These are phyloP conservation scores for Papiliotrema nemorosa DNA, from an alignment of 1,284 basidiomycete species.

Conservation along the genomic window DNA sequence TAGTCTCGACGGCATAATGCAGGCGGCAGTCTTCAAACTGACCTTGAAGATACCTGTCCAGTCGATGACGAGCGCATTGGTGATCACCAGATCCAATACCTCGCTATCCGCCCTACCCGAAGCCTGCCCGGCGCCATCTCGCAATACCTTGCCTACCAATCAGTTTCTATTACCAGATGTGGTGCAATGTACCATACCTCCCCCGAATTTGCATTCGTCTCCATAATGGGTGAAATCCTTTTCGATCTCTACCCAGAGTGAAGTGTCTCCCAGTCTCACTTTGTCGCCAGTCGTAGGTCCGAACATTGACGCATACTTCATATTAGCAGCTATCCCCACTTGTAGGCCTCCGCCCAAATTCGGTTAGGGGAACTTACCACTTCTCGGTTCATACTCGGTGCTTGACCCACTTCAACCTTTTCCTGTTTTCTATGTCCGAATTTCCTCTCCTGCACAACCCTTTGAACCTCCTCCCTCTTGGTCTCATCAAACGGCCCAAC, in stretches of 20 bases:
- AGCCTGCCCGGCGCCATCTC: slow-evolving; percentile 96
- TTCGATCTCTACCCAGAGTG: slow-evolving; percentile 91
- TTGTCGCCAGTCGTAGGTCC: slow-evolving; percentile 91
- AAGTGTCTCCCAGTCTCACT: slow-evolving; percentile 82
- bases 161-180: background rate
- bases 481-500: slow-evolving; percentile 53
- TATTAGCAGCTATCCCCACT: background rate
- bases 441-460: slow-evolving; percentile 27
- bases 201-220: slow-evolving; percentile 97
- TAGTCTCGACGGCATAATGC: background rate
- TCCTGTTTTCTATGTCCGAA: slow-evolving; percentile 46
- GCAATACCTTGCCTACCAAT: slow-evolving; percentile 72
- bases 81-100: slow-evolving; percentile 86
- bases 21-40: background rate
- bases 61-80: slow-evolving; percentile 90
- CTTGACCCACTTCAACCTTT: slow-evolving; percentile 20
- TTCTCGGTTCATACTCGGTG: slow-evolving; percentile 45
- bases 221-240: slow-evolving; percentile 66
- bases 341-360: too few species aligned
- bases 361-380: too few species aligned
- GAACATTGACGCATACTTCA: slow-evolving; percentile 78
- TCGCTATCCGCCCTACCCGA: slow-evolving; percentile 66
- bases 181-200: slow-evolving; percentile 59
- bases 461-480: slow-evolving; percentile 18
- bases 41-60: slow-evolving; percentile 95